phyloP scores from a whole-genome alignment of 805 yeast genomes.

The Wickerhamiella brachini region DNA sequence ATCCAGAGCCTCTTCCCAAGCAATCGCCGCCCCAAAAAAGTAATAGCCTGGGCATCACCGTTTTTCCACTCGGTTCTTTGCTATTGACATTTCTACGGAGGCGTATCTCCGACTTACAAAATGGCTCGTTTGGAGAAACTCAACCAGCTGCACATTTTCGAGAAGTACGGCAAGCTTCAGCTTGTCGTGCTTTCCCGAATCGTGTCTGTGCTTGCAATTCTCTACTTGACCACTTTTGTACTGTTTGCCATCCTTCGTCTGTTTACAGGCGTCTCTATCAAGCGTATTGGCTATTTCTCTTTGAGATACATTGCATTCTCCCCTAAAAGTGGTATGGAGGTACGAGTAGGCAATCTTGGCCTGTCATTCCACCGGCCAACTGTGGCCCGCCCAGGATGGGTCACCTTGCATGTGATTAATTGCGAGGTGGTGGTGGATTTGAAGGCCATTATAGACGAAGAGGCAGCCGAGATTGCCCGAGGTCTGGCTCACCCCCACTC shows the following conservation, averaged over 20 bases:
- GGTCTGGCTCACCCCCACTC: neutral
- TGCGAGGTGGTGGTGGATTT: conserved; percentile 23
- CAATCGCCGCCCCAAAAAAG: neutral
- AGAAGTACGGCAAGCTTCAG: conserved; percentile 16
- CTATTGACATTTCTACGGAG: too few species aligned
- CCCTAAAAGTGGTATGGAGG: conserved; percentile 24
- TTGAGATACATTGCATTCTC: conserved; percentile 25
- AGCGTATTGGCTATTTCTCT: conserved; percentile 29
- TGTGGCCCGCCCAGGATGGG: conserved; percentile 29
- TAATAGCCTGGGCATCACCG: neutral
- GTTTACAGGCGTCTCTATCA: conserved; percentile 29
- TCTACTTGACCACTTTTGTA: conserved; percentile 24
- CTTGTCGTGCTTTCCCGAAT: conserved; percentile 15
- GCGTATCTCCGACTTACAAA: too few species aligned
- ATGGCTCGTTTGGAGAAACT: neutral
- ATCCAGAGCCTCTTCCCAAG: neutral
- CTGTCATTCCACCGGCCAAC: conserved; percentile 28
- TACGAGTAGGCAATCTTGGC: conserved; percentile 25
- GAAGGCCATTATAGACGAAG: conserved; percentile 7
- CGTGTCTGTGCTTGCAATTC: conserved; percentile 11
- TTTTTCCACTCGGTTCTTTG: too few species aligned
- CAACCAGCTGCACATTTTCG: conserved; percentile 7
- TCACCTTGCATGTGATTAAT: conserved; percentile 22
- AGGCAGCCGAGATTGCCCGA: conserved; percentile 1
- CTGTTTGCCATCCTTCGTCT: conserved; percentile 27